A percentile compares a stretch with the other conserved stretches of the same genome.
Conservation (phyloP, 371 early-diverging fungal species). For the Mortierella sp. region DNA sequence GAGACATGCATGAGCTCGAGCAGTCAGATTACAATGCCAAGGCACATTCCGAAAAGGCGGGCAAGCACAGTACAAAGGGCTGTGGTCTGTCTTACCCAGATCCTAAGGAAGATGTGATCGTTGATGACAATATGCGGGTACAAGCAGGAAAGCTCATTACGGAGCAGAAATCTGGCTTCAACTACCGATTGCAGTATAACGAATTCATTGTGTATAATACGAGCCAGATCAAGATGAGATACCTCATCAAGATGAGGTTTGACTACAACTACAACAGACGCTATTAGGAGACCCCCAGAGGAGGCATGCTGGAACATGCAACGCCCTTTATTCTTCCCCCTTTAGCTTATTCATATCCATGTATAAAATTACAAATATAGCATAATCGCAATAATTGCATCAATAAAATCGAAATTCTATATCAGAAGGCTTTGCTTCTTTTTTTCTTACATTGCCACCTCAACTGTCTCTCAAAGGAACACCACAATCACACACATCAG, state of each 20-base stretch:
- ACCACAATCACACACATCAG: too few relatives aligned
- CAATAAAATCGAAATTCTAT: too few relatives aligned
- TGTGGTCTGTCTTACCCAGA: slow-evolving; percentile 66
- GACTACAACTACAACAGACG: slow-evolving; percentile 36
- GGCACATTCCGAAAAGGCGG: slow-evolving; percentile 37
- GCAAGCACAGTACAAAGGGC: slow-evolving; percentile 71
- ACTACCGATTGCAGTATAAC: slow-evolving; percentile 47
- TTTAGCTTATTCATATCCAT: too few relatives aligned
- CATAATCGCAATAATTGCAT: too few relatives aligned
- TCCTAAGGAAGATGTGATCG: slow-evolving; percentile 44
- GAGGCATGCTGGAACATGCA: too few relatives aligned
- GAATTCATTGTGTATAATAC: slow-evolving; percentile 73
- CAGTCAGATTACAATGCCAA: slow-evolving; percentile 70
- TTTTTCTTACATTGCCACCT: neutral
- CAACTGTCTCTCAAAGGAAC: neutral
- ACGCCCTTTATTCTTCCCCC: too few relatives aligned
- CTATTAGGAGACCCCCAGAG: neutral
- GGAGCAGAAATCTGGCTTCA: neutral
- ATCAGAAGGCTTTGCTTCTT: too few relatives aligned
- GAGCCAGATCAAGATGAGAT: slow-evolving; percentile 69
- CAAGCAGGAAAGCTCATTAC: slow-evolving; percentile 40
- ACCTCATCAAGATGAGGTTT: slow-evolving; percentile 67
- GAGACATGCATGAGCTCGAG: slow-evolving; percentile 61
- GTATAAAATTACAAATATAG: too few relatives aligned
- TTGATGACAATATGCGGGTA: slow-evolving; percentile 33